Base-by-base conservation (phyloP, 768 basidiomycete genomes). In the Asterophora lycoperdoides region DNA sequence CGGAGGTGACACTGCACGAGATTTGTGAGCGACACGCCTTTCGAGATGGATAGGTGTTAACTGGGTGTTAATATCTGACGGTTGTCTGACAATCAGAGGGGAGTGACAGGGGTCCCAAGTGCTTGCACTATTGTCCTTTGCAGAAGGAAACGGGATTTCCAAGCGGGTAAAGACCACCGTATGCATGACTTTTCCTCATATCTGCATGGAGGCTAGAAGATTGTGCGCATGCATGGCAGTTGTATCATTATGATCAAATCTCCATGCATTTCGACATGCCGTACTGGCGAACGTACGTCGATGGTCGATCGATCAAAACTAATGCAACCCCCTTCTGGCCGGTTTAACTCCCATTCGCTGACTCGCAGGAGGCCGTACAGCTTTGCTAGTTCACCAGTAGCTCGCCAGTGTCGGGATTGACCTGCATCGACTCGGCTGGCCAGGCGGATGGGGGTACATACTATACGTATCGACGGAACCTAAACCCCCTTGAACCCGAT, bases 381-480 rank as follows among this genome's bases (percentile, higher is more conserved):
- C n/a, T n/a, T n/a, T 23, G 32, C 17, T 23, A 38, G 19, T 30
- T 20, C 41, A 20, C 11, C 44, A 40, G 28, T 39, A n/a, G n/a
- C n/a, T n/a, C n/a, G n/a, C n/a, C n/a, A n/a, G n/a, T n/a, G n/a
- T n/a, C 33, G 23, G 30, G 3, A 32, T 32, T 8, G 13, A 32
- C 46, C n/a, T 36, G 30, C 30, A 32, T 32, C 30, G 10, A 29
- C 46, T 20, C 41, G 20, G 15, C 44, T 44, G 28, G n/a, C 34
- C 33, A 30, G 46, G 17, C 40, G 11, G 34, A 41, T 28, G 46
- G 52, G 30, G 49, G 33, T 41, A 39, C n/a, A n/a, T n/a, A n/a
- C n/a, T n/a, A n/a, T n/a, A n/a, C n/a, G n/a, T n/a, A n/a, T 35
- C 30, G 28, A 57, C 44, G 48, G 51, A 48, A 53, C 54, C 52